phyloP scores from a whole-genome alignment of 805 yeast genomes.

The Starmerella davenportii region DNA sequence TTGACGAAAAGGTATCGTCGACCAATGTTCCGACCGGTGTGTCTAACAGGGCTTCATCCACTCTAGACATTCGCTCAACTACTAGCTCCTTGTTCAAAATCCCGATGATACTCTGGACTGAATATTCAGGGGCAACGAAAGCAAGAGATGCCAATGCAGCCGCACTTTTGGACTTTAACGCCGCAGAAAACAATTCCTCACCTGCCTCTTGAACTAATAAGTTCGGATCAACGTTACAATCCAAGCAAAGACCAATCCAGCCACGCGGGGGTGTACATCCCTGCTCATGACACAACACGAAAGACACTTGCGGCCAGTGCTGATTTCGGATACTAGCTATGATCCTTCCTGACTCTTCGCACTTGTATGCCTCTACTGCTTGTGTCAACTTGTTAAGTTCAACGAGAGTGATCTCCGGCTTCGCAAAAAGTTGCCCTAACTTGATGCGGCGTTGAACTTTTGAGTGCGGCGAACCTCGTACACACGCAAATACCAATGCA shows the following conservation, averaged over 20 bases:
- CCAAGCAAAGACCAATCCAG: slow-evolving; percentile 64
- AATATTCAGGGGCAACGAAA: slow-evolving; percentile 38
- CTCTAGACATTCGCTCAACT: slow-evolving; percentile 26
- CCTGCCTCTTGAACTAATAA: slow-evolving; percentile 25
- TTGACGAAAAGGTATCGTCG: slow-evolving; percentile 32
- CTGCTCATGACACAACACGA: slow-evolving; percentile 31
- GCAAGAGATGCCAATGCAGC: slow-evolving; percentile 28
- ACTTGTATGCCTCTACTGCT: not conserved
- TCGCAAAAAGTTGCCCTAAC: not conserved
- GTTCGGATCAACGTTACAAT: slow-evolving; percentile 49
- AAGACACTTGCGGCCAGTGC: slow-evolving; percentile 16
- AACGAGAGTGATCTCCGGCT: not conserved
- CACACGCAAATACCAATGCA: not conserved
- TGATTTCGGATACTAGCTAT: not conserved
- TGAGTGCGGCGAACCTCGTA: not conserved
- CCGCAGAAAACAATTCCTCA: slow-evolving; percentile 16
- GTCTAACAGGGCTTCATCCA: slow-evolving; percentile 27
- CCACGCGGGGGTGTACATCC: slow-evolving; percentile 28
- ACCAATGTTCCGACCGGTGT: slow-evolving; percentile 56
- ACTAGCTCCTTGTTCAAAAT: slow-evolving; percentile 31
- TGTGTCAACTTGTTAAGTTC: not conserved
- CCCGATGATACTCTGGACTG: slow-evolving; percentile 34
- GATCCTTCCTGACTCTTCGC: not conserved
- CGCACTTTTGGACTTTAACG: slow-evolving; percentile 18
- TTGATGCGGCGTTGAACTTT: not conserved